Conservation (phyloP, 352 stramenopile genomes). For the Pythium aphanidermatum region DNA sequence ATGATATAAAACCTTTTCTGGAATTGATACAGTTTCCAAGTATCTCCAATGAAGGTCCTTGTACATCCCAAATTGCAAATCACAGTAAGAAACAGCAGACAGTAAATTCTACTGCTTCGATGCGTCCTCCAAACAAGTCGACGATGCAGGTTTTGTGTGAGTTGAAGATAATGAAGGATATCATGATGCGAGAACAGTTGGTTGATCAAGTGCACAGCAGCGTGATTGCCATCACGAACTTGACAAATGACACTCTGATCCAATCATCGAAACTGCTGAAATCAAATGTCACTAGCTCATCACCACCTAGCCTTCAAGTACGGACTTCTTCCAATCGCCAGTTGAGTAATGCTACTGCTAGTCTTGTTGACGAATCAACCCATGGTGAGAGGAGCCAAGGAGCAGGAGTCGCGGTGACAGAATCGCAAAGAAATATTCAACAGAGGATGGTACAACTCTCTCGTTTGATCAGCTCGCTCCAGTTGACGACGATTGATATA, state of each 20-base stretch:
- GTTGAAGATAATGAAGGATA: conserved; percentile 45
- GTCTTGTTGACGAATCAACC: no score
- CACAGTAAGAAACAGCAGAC: no score
- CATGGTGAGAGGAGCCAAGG: background rate
- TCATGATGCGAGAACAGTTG: conserved; percentile 53
- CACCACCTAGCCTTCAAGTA: background rate
- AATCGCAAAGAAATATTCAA: conserved; percentile 7
- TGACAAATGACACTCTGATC: conserved; percentile 32
- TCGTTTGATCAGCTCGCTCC: conserved; percentile 22
- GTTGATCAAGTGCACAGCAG: conserved; percentile 34
- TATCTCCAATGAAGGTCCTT: background rate
- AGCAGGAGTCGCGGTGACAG: background rate
- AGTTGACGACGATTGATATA: conserved; percentile 26
- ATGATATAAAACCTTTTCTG: no score
- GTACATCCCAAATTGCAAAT: background rate
- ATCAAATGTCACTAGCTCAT: conserved; percentile 21
- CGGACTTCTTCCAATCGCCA: no score
- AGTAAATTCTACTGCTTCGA: no score
- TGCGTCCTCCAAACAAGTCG: conserved; percentile 8
- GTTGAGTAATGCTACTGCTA: no score
- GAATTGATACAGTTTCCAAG: no score
- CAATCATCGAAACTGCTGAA: no score
- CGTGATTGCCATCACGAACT: conserved; percentile 15
- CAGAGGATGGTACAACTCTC: conserved; percentile 27
- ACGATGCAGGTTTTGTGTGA: conserved; percentile 36